Conservation (phyloP, 2,329 filamentous ascomycete species). For the Microcyclosporella mali region DNA sequence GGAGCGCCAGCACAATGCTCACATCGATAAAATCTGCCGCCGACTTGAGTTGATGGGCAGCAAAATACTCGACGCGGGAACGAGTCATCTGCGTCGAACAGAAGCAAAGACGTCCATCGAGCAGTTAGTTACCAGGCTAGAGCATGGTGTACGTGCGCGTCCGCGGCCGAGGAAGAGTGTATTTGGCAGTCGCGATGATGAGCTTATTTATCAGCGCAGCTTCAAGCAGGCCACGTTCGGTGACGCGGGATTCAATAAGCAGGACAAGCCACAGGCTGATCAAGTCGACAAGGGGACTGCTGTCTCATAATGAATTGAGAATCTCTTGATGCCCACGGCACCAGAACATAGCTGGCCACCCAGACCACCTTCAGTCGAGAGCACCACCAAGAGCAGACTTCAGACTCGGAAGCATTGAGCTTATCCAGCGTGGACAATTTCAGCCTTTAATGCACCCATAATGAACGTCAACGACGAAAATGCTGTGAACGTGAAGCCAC, state of each 20-base stretch:
- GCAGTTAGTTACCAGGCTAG: slow-evolving; percentile 65
- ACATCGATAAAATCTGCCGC: slow-evolving; percentile 61
- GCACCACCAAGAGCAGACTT: no score
- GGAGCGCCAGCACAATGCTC: slow-evolving; percentile 57
- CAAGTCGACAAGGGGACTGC: no score
- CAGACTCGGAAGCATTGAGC: no score
- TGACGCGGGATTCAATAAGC: neutral
- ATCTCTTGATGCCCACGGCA: no score
- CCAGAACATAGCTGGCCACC: no score
- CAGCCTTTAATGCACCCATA: no score
- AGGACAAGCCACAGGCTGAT: neutral
- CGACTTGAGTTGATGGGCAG: slow-evolving; percentile 45
- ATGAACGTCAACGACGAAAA: no score
- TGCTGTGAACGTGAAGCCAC: no score
- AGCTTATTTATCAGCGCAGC: neutral
- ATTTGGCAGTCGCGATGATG: slow-evolving; percentile 12
- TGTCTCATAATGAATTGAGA: no score
- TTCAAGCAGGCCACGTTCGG: slow-evolving; percentile 1
- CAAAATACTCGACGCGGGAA: slow-evolving; percentile 47
- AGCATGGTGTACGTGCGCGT: slow-evolving; percentile 63
- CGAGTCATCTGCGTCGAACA: slow-evolving; percentile 63
- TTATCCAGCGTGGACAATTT: no score
- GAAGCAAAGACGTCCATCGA: slow-evolving; percentile 73
- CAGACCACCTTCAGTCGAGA: no score
- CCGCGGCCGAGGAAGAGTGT: slow-evolving; percentile 28